Conservation (phyloP, 345 rosid species). For the Excoecaria agallocha region DNA sequence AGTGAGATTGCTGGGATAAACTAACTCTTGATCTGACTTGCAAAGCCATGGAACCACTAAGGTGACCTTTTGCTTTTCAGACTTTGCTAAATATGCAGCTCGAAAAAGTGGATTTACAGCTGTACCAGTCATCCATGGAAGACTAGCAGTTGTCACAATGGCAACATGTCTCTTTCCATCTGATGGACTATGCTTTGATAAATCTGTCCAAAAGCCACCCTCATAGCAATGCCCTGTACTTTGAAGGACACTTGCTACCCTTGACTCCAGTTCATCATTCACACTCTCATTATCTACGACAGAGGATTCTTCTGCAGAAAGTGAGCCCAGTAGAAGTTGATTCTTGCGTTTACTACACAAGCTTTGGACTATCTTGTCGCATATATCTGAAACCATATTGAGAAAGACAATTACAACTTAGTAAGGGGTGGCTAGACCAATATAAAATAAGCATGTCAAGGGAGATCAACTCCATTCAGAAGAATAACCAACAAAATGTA, state of each 20-base stretch:
- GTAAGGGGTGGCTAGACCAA: neutral
- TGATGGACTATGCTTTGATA: slow-evolving; percentile 44
- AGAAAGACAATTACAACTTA: slow-evolving; percentile 5
- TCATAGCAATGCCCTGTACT: slow-evolving; percentile 94
- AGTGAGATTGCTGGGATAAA: slow-evolving; percentile 80
- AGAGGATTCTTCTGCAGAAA: slow-evolving; percentile 61
- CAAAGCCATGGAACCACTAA: slow-evolving; percentile 98
- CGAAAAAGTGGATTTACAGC: slow-evolving; percentile 95
- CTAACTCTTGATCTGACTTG: slow-evolving; percentile 89
- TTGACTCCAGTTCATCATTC: slow-evolving; percentile 68
- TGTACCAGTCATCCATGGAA: slow-evolving; percentile 99
- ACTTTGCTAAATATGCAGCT: slow-evolving; percentile 84
- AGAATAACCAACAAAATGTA: neutral
- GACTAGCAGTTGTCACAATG: slow-evolving; percentile 95
- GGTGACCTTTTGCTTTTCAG: slow-evolving; percentile 83
- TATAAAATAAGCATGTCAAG: neutral
- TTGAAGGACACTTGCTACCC: slow-evolving; percentile 89
- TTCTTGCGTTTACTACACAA: slow-evolving; percentile 79
- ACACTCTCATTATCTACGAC: slow-evolving; percentile 49
- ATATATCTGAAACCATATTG: slow-evolving; percentile 53
- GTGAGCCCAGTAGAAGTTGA: slow-evolving; percentile 52
- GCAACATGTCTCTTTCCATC: slow-evolving; percentile 84
- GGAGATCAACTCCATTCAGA: neutral
- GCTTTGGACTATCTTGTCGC: slow-evolving; percentile 79
- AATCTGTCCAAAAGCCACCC: slow-evolving; percentile 86